Conservation (phyloP, 371 early-diverging fungal genomes). For the Mortierella sp. region DNA sequence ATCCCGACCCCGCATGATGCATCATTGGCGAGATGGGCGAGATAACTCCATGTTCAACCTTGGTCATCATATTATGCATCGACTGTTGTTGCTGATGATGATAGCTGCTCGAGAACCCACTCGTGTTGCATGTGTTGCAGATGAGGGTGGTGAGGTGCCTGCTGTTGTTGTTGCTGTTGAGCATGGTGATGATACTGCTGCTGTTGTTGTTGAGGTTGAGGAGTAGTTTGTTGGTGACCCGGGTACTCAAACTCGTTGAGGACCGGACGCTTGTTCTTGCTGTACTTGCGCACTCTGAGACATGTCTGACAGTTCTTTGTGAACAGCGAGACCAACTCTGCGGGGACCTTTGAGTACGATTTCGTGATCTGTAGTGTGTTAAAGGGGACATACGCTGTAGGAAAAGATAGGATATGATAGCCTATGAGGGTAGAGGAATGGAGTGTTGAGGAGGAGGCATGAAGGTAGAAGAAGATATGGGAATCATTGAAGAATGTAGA, state of each 20-base stretch:
- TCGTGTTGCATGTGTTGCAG: constrained; percentile 48
- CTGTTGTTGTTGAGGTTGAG: constrained; percentile 20
- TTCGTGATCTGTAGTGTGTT: constrained; percentile 45
- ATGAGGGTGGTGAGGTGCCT: constrained; percentile 17
- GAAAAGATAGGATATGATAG: background rate
- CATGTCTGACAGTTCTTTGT: constrained; percentile 58
- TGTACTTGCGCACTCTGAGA: constrained; percentile 53
- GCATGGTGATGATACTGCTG: constrained; percentile 18
- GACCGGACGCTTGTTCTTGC: constrained; percentile 56
- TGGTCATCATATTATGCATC: constrained; percentile 16
- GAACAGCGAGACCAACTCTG: constrained; percentile 56
- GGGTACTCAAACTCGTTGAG: constrained; percentile 56
- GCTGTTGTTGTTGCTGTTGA: constrained; percentile 21
- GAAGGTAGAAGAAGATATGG: background rate
- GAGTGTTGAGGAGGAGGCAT: background rate
- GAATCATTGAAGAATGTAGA: constrained; percentile 7
- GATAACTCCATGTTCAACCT: constrained; percentile 35
- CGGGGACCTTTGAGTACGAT: constrained; percentile 55
- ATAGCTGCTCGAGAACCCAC: constrained; percentile 3
- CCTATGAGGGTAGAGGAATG: background rate
- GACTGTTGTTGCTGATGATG: constrained; percentile 6
- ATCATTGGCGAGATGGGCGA: constrained; percentile 53
- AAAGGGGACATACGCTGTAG: background rate
- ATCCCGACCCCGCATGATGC: constrained; percentile 35
- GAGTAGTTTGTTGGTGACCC: constrained; percentile 14